Evolutionary conservation across 1,139 yeast genomes (phyloP).

Genomic region (Geotrichum siamense): DNA sequence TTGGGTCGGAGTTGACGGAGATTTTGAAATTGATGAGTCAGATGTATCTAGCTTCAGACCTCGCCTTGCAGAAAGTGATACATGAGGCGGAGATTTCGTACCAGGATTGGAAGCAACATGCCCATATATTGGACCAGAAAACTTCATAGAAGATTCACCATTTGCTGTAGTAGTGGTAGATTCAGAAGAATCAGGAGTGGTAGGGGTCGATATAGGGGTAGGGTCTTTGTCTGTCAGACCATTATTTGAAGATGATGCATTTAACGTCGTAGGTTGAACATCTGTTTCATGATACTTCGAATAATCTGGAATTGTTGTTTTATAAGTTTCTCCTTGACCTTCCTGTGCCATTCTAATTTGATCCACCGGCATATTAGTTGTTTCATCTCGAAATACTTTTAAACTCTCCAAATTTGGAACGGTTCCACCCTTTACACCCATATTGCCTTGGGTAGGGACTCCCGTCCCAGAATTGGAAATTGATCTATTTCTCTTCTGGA

Average conservation of each 20-base stretch:
- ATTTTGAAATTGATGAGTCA: constrained; percentile 4
- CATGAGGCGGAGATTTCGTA: constrained; percentile 19
- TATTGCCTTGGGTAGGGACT: background rate
- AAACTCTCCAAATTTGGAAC: constrained; percentile 2
- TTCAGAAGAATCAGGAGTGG: background rate
- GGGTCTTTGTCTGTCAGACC: too few species aligned
- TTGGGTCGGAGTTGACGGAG: background rate
- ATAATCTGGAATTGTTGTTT: constrained; percentile 18
- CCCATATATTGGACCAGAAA: constrained; percentile 14
- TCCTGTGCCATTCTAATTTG: constrained; percentile 2
- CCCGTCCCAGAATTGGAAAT: background rate
- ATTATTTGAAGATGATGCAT: background rate
- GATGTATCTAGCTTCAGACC: constrained; percentile 26
- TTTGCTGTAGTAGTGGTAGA: background rate
- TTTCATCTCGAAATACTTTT: constrained; percentile 6
- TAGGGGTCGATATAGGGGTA: too few species aligned
- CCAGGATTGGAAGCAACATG: constrained; percentile 7
- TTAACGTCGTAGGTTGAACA: background rate
- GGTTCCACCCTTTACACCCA: background rate
- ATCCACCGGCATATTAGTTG: constrained; percentile 6
- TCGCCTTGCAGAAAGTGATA: constrained; percentile 33
- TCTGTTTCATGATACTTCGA: constrained; percentile 5
- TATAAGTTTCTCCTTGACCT: constrained; percentile 9
- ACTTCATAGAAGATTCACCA: background rate
- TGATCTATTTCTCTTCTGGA: constrained; percentile 38